A percentile compares a stretch with the other conserved stretches of the same genome.
Evolutionary conservation across 768 basidiomycete species (phyloP).

Genomic region (Pholiota microspora): DNA sequence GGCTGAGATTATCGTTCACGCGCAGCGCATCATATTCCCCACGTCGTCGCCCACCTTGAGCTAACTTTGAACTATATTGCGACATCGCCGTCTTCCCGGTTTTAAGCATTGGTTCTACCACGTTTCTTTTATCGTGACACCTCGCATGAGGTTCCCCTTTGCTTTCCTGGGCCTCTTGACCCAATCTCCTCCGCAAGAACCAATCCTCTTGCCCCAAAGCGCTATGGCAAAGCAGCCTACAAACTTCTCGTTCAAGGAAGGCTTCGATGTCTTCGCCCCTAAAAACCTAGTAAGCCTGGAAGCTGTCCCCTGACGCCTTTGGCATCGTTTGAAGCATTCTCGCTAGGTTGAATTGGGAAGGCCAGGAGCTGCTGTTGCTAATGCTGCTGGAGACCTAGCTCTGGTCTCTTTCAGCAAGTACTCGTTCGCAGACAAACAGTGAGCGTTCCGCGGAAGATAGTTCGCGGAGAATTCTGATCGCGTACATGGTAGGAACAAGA

Average conservation of each 20-base stretch:
- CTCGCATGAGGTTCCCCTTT: conserved; percentile 53
- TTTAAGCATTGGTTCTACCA: not conserved
- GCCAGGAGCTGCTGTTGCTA: conserved; percentile 66
- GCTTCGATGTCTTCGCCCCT: conserved; percentile 62
- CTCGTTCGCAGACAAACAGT: conserved; percentile 75
- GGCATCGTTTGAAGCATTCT: not conserved
- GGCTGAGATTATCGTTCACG: not conserved
- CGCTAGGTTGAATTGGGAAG: conserved; percentile 56
- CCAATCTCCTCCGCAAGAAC: conserved; percentile 47
- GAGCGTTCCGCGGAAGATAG: conserved; percentile 22
- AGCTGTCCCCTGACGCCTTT: not conserved
- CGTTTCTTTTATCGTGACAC: not conserved
- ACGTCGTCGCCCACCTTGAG: not conserved
- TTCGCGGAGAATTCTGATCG: not conserved
- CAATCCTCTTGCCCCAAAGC: conserved; percentile 17
- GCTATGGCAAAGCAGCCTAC: conserved; percentile 23
- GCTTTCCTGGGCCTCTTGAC: conserved; percentile 53
- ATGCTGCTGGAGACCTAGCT: conserved; percentile 65
- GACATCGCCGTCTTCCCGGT: not conserved
- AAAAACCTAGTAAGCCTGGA: conserved; percentile 48
- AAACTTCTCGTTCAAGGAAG: conserved; percentile 60
- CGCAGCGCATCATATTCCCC: conserved; percentile 1
- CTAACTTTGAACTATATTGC: not conserved
- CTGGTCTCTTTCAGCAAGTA: conserved; percentile 66
- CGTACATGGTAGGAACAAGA: conserved; percentile 54